Base-by-base conservation (phyloP, 495 filamentous ascomycete species). In the Aspergillus mulundensis region DNA sequence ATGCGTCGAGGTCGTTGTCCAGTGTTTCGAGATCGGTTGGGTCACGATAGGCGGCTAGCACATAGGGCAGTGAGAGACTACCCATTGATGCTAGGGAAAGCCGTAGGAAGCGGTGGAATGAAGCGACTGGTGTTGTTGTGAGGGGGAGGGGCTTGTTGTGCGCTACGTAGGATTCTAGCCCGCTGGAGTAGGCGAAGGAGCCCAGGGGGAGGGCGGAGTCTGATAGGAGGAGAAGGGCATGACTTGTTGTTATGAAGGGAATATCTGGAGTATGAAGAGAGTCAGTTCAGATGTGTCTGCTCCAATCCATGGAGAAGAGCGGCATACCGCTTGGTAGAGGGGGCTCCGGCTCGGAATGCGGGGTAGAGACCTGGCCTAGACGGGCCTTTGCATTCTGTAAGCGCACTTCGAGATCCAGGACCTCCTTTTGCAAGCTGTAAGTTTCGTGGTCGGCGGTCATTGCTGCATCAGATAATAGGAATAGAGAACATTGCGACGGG, bases 191-290 rank as follows among this genome's bases (percentile, higher is more conserved):
- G 58, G 94, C 94, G 74, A 99, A 99, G 39, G 91, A 95, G 63
- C 95, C 95, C 0, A 99, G 78, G 7, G 94, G 94, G 7, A 99
- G 85, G 36, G 94, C 94, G 7, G 94, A 96, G 79, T 99, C 94
- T 32, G 94, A 87, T 62, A 99, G 87, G 12, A 97, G 83, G 48
- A 97, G 85, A 57, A 97, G 87, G 53, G 89, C 83, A 72, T 97
- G 94, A 25, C 78, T 74, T 0, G 56, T 28, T 51, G 61, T 54
- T 61, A 56, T 23, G 16, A 19, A 50, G 7, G 39, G 5, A 11
- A 15, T 8, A 11, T 42, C 49, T 52, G 32, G 28, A 25, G 32
- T 36, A 8, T 6, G 7, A 16, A n/a, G 1, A 3, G 2, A 28
- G n/a, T 10, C 11, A 19, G 32, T 7, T 1, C n/a, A 28, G 8